Percentiles rank a stretch among this genome's conserved stretches.
These are phyloP conservation scores for Beauveria brongniartii DNA, from an alignment of 2,329 filamentous ascomycete species.

Conservation along the genomic window DNA sequence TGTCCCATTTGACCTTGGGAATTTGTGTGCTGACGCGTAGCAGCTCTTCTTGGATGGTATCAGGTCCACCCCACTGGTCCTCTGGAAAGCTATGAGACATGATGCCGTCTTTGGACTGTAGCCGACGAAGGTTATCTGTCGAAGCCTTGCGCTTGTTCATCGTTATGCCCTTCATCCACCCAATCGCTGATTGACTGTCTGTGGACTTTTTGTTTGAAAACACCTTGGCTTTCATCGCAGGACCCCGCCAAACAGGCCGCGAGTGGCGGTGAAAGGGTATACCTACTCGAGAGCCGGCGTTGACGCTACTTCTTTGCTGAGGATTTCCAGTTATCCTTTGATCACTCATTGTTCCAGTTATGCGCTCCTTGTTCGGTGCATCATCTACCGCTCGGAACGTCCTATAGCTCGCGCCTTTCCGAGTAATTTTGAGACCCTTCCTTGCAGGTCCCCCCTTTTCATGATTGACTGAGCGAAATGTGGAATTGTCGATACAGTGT, in stretches of 20 bases:
- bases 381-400: constrained; percentile 71
- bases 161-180: constrained; percentile 62
- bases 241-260: constrained; percentile 41
- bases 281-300: constrained; percentile 35
- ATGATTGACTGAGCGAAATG: constrained; percentile 63
- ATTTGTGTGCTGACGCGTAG: constrained; percentile 53
- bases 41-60: constrained; percentile 57
- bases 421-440: constrained; percentile 62
- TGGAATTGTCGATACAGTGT: constrained; percentile 59
- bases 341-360: constrained; percentile 54
- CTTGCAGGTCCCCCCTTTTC: constrained; percentile 58
- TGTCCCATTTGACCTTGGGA: constrained; percentile 56
- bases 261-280: constrained; percentile 21
- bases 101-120: constrained; percentile 43
- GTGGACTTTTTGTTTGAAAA: constrained; percentile 33
- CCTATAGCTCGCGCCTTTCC: constrained; percentile 77
- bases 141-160: constrained; percentile 49
- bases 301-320: constrained; percentile 34
- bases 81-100: constrained; percentile 44
- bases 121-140: constrained; percentile 31
- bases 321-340: constrained; percentile 39
- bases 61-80: constrained; percentile 52
- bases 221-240: constrained; percentile 51
- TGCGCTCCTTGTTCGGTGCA: constrained; percentile 47
- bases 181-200: constrained; percentile 49